Conservation (phyloP, 768 basidiomycete genomes). For the Obba rivulosa region DNA sequence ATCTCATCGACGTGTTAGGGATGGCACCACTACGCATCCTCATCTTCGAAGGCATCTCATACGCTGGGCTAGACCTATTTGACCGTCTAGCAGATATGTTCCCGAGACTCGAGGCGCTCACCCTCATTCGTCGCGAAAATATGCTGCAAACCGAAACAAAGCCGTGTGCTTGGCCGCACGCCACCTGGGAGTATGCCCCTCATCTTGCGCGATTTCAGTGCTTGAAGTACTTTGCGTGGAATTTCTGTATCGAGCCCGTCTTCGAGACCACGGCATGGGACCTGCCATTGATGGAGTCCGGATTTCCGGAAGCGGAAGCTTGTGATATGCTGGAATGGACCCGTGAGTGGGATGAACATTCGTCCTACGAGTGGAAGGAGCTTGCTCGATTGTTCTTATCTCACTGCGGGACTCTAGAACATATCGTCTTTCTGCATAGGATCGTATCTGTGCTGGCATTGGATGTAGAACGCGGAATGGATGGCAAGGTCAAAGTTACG, state of each 20-base stretch:
- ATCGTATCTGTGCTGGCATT: too few species aligned
- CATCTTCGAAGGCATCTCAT: conserved; percentile 1
- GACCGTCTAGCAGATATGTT: not conserved
- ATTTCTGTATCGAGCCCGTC: not conserved
- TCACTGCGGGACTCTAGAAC: too few species aligned
- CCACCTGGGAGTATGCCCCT: conserved; percentile 4
- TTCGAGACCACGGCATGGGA: too few species aligned
- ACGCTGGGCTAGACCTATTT: not conserved
- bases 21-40: not conserved
- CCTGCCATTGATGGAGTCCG: too few species aligned
- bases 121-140: not conserved
- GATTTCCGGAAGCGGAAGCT: too few species aligned
- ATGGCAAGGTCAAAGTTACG: too few species aligned
- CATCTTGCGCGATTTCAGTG: not conserved
- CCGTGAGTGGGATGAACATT: too few species aligned
- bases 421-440: too few species aligned
- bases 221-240: conserved; percentile 2
- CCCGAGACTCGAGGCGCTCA: conserved; percentile 1
- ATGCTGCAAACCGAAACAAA: not conserved
- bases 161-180: not conserved
- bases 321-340: too few species aligned
- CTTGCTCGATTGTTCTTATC: too few species aligned
- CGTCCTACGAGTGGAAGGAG: too few species aligned
- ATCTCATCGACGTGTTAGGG: not conserved
- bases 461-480: too few species aligned